phyloP scores from a whole-genome alignment of 2,329 filamentous ascomycete species.

The Penicillium sp. region DNA sequence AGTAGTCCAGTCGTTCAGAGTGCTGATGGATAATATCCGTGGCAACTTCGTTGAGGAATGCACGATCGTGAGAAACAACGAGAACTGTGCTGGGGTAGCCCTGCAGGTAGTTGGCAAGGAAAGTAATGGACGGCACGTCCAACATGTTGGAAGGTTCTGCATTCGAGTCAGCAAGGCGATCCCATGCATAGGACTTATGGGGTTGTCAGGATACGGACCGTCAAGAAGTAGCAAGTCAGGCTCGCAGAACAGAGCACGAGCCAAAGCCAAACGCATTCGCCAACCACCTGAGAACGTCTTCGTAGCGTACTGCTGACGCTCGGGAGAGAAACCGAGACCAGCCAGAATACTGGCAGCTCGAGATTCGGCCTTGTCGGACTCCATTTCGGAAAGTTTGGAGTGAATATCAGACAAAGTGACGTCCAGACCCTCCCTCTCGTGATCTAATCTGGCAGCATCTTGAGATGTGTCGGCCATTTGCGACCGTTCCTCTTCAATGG shows the following conservation, averaged over 20 bases:
- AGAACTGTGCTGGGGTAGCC: conserved; percentile 89
- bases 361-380: conserved; percentile 96
- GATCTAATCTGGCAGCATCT: conserved; percentile 78
- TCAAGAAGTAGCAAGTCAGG: conserved; percentile 92
- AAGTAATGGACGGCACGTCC: conserved; percentile 99
- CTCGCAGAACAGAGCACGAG: conserved; percentile 94
- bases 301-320: conserved; percentile 85
- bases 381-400: conserved; percentile 91
- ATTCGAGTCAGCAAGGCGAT: conserved; percentile 13
- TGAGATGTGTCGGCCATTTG: conserved; percentile 85
- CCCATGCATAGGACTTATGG: not conserved
- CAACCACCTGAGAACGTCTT: conserved; percentile 99
- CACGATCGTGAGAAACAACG: conserved; percentile 97
- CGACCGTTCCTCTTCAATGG: conserved; percentile 70
- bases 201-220: conserved; percentile 32
- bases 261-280: conserved; percentile 95
- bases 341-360: conserved; percentile 92
- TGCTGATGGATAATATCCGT: conserved; percentile 99
- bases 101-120: conserved; percentile 93
- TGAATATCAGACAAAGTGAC: conserved; percentile 88
- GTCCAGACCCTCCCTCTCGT: conserved; percentile 83
- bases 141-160: conserved; percentile 98
- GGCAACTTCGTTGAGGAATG: conserved; percentile 98
- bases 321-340: conserved; percentile 90
- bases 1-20: conserved; percentile 95